Evolutionary conservation across 768 basidiomycete genomes (phyloP).

Genomic region (Kwoniella bestiolae): DNA sequence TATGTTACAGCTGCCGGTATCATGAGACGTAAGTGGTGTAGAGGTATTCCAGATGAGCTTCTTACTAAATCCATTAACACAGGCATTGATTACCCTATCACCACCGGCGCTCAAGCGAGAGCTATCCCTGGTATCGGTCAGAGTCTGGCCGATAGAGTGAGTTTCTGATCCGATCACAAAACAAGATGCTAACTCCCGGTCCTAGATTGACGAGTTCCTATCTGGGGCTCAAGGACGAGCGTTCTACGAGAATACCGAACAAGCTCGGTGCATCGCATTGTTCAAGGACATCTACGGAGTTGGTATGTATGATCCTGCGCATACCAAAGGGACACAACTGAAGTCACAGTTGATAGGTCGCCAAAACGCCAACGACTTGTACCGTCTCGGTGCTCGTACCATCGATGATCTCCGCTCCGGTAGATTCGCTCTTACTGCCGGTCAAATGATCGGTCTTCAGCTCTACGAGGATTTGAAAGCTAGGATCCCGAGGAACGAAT

Average conservation of each 20-base stretch:
- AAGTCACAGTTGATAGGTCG: conserved; percentile 58
- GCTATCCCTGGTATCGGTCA: conserved; percentile 49
- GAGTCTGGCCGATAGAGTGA: conserved; percentile 45
- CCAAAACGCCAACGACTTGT: conserved; percentile 73
- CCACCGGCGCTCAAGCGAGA: conserved; percentile 34
- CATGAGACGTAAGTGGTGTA: conserved; percentile 44
- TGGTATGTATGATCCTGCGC: conserved; percentile 61
- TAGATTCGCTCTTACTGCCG: conserved; percentile 13
- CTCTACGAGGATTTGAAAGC: conserved; percentile 72
- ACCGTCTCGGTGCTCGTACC: conserved; percentile 72
- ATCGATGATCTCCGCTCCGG: conserved; percentile 69
- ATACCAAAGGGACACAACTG: too few species aligned
- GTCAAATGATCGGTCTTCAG: conserved; percentile 46
- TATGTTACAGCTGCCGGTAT: conserved; percentile 34
- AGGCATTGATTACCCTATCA: conserved; percentile 47
- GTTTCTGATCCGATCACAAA: not conserved
- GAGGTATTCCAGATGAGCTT: too few species aligned
- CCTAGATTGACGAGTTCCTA: conserved; percentile 51
- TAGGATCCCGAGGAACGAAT: conserved; percentile 84
- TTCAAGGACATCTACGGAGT: conserved; percentile 88
- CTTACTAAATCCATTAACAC: not conserved
- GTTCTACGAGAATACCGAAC: conserved; percentile 47
- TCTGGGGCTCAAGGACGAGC: conserved; percentile 35
- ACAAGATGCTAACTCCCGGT: not conserved
- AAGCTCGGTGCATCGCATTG: conserved; percentile 47